A percentile compares a stretch with the other conserved stretches of the same genome.
Evolutionary conservation across 768 basidiomycete species (phyloP).

Genomic region (Calocybe gangraenosa): DNA sequence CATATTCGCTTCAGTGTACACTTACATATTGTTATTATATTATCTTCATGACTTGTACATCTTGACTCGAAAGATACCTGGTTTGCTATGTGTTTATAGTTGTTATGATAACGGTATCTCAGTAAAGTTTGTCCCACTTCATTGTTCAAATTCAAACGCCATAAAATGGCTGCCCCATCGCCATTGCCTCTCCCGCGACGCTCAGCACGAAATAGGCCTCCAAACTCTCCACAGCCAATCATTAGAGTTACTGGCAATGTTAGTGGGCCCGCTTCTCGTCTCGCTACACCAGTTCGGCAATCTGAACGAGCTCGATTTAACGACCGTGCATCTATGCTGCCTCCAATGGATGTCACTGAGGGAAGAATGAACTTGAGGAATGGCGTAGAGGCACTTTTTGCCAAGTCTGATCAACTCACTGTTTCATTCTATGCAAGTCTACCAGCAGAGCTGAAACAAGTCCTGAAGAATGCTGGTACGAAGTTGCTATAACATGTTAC

Average conservation of each 20-base stretch:
- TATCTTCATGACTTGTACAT: neutral
- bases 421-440: slow-evolving; percentile 66
- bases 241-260: slow-evolving; percentile 22
- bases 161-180: slow-evolving; percentile 55
- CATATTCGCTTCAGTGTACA: neutral
- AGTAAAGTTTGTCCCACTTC: neutral
- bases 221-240: slow-evolving; percentile 26
- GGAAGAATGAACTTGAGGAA: slow-evolving; percentile 28
- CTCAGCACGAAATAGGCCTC: slow-evolving; percentile 33
- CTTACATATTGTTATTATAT: neutral
- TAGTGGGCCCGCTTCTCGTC: slow-evolving; percentile 32
- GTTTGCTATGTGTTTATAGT: slow-evolving; percentile 5
- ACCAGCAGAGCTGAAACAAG: slow-evolving; percentile 71
- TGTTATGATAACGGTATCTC: slow-evolving; percentile 6
- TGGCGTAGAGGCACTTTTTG: slow-evolving; percentile 48
- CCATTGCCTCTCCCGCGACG: slow-evolving; percentile 58
- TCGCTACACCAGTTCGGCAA: slow-evolving; percentile 35
- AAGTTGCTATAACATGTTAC: slow-evolving; percentile 1
- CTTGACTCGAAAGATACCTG: too few species aligned
- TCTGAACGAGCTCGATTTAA: slow-evolving; percentile 15
- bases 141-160: neutral
- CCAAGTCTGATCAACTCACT: slow-evolving; percentile 68
- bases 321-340: slow-evolving; percentile 41
- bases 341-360: slow-evolving; percentile 70
- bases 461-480: slow-evolving; percentile 64